Base-by-base conservation (phyloP, 2,329 filamentous ascomycete species). In the Colletotrichum sp. region DNA sequence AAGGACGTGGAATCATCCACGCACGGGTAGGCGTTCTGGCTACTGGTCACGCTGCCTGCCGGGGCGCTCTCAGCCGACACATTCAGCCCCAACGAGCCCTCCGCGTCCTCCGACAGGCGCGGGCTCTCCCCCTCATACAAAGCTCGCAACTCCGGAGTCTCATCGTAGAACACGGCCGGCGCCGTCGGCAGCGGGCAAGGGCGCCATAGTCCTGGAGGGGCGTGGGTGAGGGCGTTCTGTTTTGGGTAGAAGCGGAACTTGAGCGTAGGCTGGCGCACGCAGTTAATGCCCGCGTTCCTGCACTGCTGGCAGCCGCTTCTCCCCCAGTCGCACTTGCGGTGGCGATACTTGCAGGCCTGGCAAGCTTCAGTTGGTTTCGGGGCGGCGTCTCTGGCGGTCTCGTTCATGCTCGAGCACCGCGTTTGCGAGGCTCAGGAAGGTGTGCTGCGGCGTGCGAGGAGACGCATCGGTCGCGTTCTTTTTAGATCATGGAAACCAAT, bases 401-500 rank as follows among this genome's bases (percentile, higher is more conserved):
- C 44, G n/a, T 22, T 22, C 44, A 52, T 52, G n/a, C 44, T 52
- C 44, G 44, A 52, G 44, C 44, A 22, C n/a, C 44, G 44, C 44
- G 44, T 5, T 52, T 22, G 44, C 44, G 44, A 52, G 1, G 44
- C 44, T 52, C n/a, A 52, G n/a, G 2, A 52, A 3, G 44, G n/a
- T 22, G 2, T 22, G n/a, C 44, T 52, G 44, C 44, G 8, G 6
- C 1, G 44, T 13, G n/a, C 9, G 11, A 13, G 11, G 11, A 13
- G 6, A 52, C 1, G n/a, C 44, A 52, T 52, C 6, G 44, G 2
- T 22, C 11, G 44, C 2, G 2, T 3, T 12, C 0, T 0, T 4
- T 13, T 8, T 3, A 1, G 3, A 52, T 22, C 0, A 0, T 8
- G 1, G 2, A 1, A 13, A 6, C 19, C 44, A 2, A 1, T 12